Conservation (phyloP, 345 rosid species). For the Lepidium sativum region DNA sequence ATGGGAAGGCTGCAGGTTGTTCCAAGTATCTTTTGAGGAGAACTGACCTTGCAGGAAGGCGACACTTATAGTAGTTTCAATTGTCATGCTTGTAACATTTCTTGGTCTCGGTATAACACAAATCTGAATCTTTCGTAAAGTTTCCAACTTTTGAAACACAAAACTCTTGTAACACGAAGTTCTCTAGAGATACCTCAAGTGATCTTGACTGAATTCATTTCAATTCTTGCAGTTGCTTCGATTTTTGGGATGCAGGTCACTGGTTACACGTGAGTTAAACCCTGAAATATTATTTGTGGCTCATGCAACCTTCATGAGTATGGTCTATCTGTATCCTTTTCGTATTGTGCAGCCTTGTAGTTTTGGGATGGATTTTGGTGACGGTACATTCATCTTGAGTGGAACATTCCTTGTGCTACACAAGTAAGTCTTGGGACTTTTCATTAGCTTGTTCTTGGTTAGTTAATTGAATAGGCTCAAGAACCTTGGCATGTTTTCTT, state of each 20-base stretch:
- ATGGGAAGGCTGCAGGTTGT: no score
- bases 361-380: conserved; percentile 84
- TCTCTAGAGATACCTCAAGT: not conserved
- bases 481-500: not conserved
- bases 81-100: conserved; percentile 73
- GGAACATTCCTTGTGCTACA: conserved; percentile 87
- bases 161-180: not conserved
- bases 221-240: conserved; percentile 52
- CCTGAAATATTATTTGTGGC: not conserved
- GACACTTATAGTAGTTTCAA: conserved; percentile 57
- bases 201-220: not conserved
- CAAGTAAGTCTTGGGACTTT: conserved; percentile 48
- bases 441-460: not conserved
- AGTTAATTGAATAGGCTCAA: not conserved
- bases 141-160: not conserved
- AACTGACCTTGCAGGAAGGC: conserved; percentile 61
- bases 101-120: conserved; percentile 68
- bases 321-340: conserved; percentile 4
- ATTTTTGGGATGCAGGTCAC: conserved; percentile 68
- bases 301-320: not conserved
- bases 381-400: conserved; percentile 73
- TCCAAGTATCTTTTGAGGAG: no score
- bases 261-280: conserved; percentile 62
- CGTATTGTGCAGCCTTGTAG: conserved; percentile 56
- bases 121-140: not conserved